Base-by-base conservation (phyloP, 2,329 filamentous ascomycete species). In the Nemania bipapillata region DNA sequence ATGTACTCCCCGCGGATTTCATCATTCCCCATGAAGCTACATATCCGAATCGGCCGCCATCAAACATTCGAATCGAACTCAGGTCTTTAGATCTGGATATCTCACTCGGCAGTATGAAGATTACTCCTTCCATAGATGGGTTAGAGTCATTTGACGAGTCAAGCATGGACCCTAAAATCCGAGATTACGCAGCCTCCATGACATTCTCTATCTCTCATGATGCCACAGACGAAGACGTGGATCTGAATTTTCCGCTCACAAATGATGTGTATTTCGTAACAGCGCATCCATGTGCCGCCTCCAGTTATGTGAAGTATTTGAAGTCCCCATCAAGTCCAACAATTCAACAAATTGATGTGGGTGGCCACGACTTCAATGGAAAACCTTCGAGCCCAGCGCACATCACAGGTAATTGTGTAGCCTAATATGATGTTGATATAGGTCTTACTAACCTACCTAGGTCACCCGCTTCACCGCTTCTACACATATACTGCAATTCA, bases 261-360 rank as follows among this genome's bases (percentile, higher is more conserved):
- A 86, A 88, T 71, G 89, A 91, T 66, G 83, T 90, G 24, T 86
- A 86, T 72, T 91, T 91, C 75, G 86, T 90, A 20, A 90, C 89
- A 0, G 88, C 88, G 0, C 88, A 90, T 72, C 89, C 89, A 0
- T 91, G 89, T 73, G 84, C 86, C 4, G 85, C 86, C 1, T 88
- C 87, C 1, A 83, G 83, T 58, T 83, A 85, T 63, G 85, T 88
- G 2, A 86, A 84, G 69, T 85, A 90, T 63, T 75, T 90, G 58
- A 88, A 86, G 75, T 87, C 87, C 15, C 86, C 87, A 0, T 84
- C 85, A 0, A 90, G 86, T 74, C 87, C 88, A 22, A 87, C 85
- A 1, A 87, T 88, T 60, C 86, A 86, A 73, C 85, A 88, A 66
- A 84, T 86, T 63, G 85, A 88, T 69, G 80, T 88, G 17, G 83